Percentiles rank a stretch among this genome's conserved stretches.
These are phyloP conservation scores for Solanum hybrid DNA, from an alignment of 305 asterid genomes.

Conservation along the genomic window DNA sequence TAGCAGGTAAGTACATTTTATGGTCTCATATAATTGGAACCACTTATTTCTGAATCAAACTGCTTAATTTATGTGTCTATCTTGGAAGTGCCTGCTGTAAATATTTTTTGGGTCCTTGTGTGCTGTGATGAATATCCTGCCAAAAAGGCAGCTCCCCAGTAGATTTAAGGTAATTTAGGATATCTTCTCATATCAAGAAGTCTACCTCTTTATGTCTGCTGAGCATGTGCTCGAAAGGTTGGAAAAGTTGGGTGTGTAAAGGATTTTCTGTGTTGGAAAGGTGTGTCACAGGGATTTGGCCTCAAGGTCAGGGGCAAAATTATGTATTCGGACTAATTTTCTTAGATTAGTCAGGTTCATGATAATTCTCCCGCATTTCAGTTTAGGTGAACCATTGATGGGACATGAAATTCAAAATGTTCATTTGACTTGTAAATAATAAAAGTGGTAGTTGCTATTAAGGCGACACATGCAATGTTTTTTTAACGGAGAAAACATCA, in stretches of 20 bases:
- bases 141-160: not conserved
- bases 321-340: not conserved
- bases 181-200: not conserved
- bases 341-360: not conserved
- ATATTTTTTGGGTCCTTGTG: not conserved
- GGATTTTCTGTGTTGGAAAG: not conserved
- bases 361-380: not conserved
- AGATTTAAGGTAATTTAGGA: not conserved
- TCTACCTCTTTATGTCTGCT: not conserved
- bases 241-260: not conserved
- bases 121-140: not conserved
- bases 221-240: not conserved
- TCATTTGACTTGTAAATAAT: not conserved
- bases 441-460: not conserved
- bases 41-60: not conserved
- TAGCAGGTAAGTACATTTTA: conserved; percentile 54
- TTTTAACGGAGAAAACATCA: not conserved
- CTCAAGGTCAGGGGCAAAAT: not conserved
- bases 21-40: not conserved
- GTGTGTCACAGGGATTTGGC: not conserved
- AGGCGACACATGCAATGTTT: not conserved
- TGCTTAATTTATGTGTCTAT: not conserved
- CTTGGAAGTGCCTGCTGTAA: not conserved
- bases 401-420: not conserved
- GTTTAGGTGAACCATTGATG: not conserved